These are phyloP conservation scores for Vitis hybrid DNA, from an alignment of 177 flowering plant species.

Conservation along the genomic window DNA sequence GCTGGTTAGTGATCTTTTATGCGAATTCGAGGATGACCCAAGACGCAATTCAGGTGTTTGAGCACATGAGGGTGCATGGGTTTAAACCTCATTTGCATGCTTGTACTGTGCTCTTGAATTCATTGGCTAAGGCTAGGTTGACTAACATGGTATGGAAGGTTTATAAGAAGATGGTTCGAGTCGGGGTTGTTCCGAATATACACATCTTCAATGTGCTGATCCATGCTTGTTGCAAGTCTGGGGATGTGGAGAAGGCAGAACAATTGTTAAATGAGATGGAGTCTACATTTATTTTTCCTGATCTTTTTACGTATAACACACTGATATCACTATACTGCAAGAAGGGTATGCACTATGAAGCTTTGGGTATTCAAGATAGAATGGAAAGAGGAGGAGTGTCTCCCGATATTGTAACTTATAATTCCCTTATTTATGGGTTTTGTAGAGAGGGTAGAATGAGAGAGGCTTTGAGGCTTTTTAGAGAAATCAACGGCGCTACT, in stretches of 20 bases:
- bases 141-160: conserved; percentile 67
- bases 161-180: conserved; percentile 54
- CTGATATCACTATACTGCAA: conserved; percentile 75
- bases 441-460: conserved; percentile 86
- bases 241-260: conserved; percentile 76
- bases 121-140: conserved; percentile 61
- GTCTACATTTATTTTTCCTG: conserved; percentile 44
- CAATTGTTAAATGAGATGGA: conserved; percentile 66
- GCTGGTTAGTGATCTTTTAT: conserved; percentile 79
- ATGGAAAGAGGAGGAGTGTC: conserved; percentile 61
- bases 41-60: conserved; percentile 77
- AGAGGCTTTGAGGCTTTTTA: conserved; percentile 70
- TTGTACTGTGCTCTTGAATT: conserved; percentile 66
- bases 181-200: conserved; percentile 68
- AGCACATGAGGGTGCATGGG: conserved; percentile 54
- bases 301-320: conserved; percentile 75
- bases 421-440: conserved; percentile 70
- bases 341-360: conserved; percentile 88
- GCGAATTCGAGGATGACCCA: conserved; percentile 55
- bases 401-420: conserved; percentile 83
- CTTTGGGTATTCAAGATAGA: conserved; percentile 62
- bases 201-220: conserved; percentile 82
- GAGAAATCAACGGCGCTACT: conserved; percentile 55
- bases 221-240: conserved; percentile 79
- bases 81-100: conserved; percentile 76